Evolutionary conservation across 805 yeast genomes (phyloP), one percentile per base, ranked within the genome.

Genomic region (Yamadazyma scolyti): DNA sequence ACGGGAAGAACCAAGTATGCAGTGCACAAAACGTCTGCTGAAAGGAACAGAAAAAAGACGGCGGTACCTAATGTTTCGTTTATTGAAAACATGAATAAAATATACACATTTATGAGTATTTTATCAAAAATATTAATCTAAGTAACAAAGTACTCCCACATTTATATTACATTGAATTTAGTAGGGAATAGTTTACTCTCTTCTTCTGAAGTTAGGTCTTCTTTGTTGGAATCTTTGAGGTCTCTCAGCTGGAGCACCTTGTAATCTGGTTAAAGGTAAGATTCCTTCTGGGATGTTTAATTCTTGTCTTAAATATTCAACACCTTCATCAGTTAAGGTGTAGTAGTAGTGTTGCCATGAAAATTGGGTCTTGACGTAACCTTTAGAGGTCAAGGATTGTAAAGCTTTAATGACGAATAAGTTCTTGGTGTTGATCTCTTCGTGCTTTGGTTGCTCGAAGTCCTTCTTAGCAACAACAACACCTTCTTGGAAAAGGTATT

Each of bases 301-400:
- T 86, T 88, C 93, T 68, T 86, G 88, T 77, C 97, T 85, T 66
- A 93, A 83, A 84, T 77, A 93, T 67, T 88, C 96, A 52, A 93
- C 90, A 82, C 99, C 99, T 75, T 86, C 96, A 68, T 93, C 97
- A 68, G 97, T 93, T 68, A 93, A 84, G 79, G 98, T 87, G 94
- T 93, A 93, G 95, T 93, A 93, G 79, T 93, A 93, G 82, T 87
- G 87, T 82, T 89, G 97, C 99, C 99, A 93, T 64, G 97, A 90
- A 83, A 90, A 93, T 77, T 88, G 97, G 60, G 99, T 93, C 86
- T 90, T 88, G 73, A 93, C 97, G 82, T 64, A 93, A 71, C 99
- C 99, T 74, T 83, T 87, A 47, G 98, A 93, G 65, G 95, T 87
- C 72, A 93, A 86, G 48, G 97, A 90, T 78, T 93, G 99, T 72